These are phyloP conservation scores for Aspergillus piperis DNA, from an alignment of 2,329 filamentous ascomycete species.

Conservation along the genomic window DNA sequence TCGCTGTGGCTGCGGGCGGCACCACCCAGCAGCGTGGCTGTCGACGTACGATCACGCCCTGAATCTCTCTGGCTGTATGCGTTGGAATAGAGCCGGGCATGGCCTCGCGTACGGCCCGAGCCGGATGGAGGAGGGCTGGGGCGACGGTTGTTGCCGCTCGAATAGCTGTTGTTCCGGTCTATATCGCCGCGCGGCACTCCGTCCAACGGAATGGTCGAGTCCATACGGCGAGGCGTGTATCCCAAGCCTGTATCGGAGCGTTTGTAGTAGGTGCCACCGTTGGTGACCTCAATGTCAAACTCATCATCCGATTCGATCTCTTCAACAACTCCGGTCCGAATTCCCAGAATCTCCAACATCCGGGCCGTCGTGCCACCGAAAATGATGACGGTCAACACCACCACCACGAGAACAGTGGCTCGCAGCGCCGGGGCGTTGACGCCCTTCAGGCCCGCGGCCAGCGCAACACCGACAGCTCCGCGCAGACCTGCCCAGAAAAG, in stretches of 20 bases:
- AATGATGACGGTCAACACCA: constrained; percentile 96
- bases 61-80: constrained; percentile 49
- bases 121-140: constrained; percentile 50
- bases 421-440: constrained; percentile 79
- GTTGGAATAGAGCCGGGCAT: constrained; percentile 54
- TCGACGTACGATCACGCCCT: constrained; percentile 41
- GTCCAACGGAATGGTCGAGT: constrained; percentile 60
- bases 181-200: constrained; percentile 45
- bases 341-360: constrained; percentile 97
- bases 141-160: constrained; percentile 58
- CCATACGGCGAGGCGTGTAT: constrained; percentile 67
- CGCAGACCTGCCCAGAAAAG: constrained; percentile 98
- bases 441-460: constrained; percentile 84
- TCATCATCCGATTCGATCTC: constrained; percentile 98
- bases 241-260: constrained; percentile 75
- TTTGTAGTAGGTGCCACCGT: constrained; percentile 75
- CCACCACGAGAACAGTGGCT: constrained; percentile 94
- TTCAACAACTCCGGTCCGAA: constrained; percentile 92
- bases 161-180: constrained; percentile 50
- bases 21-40: constrained; percentile 55
- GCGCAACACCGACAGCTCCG: constrained; percentile 90
- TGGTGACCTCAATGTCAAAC: constrained; percentile 87
- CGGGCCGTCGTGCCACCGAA: constrained; percentile 96
- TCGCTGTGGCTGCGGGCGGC: constrained; percentile 44
- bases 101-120: constrained; percentile 38